These are phyloP conservation scores for Fusarium buharicum DNA, from an alignment of 2,329 filamentous ascomycete genomes.

Conservation along the genomic window DNA sequence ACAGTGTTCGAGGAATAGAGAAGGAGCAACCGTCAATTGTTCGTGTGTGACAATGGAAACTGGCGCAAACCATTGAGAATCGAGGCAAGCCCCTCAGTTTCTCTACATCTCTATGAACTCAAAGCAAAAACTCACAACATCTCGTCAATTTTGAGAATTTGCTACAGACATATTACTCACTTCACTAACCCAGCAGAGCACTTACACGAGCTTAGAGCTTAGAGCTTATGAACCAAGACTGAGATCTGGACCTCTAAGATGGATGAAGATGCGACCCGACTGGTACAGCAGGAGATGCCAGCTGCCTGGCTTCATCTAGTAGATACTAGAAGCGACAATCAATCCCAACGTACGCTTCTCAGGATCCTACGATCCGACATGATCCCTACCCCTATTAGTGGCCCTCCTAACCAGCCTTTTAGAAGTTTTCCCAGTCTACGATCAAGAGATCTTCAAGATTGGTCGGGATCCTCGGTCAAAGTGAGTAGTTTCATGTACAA, in stretches of 20 bases:
- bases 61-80: not conserved
- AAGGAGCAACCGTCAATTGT: conserved; percentile 22
- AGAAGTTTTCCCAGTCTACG: conserved; percentile 47
- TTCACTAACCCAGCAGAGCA: conserved; percentile 21
- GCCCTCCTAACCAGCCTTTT: conserved; percentile 21
- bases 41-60: conserved; percentile 10
- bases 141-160: not conserved
- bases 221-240: not conserved
- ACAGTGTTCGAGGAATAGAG: not conserved
- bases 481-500: conserved; percentile 35
- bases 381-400: conserved; percentile 16
- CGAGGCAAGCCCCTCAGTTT: not conserved
- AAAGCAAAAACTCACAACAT: not conserved
- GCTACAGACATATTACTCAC: conserved; percentile 8
- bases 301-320: conserved; percentile 43
- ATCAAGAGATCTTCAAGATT: conserved; percentile 50
- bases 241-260: conserved; percentile 21
- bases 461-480: conserved; percentile 51
- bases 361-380: conserved; percentile 9
- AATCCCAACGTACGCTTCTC: conserved; percentile 43
- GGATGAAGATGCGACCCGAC: conserved; percentile 24
- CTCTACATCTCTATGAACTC: not conserved
- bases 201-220: conserved; percentile 29
- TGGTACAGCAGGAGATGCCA: conserved; percentile 29
- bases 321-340: conserved; percentile 39